These are phyloP conservation scores for Ophiostoma ips DNA, from an alignment of 2,329 filamentous ascomycete genomes.

Conservation along the genomic window DNA sequence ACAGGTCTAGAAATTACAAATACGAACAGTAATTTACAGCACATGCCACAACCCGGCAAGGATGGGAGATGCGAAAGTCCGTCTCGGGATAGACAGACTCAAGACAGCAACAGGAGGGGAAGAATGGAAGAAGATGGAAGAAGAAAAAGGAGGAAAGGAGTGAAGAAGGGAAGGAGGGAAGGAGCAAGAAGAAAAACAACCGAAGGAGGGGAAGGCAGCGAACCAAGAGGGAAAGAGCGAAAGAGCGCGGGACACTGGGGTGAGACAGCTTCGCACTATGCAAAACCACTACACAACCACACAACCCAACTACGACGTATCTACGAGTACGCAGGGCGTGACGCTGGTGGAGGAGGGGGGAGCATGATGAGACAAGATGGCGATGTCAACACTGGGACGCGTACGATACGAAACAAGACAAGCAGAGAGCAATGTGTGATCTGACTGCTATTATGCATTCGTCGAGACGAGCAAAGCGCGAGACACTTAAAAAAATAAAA, in stretches of 20 bases:
- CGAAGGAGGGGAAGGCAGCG: neutral
- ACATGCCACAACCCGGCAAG: too few relatives aligned
- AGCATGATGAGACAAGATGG: neutral
- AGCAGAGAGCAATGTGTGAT: too few relatives aligned
- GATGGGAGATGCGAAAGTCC: neutral
- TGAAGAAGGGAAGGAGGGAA: neutral
- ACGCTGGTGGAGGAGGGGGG: neutral
- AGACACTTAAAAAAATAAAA: too few relatives aligned
- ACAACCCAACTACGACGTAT: too few relatives aligned
- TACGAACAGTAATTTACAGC: too few relatives aligned
- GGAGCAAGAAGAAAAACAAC: neutral
- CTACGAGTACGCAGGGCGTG: too few relatives aligned
- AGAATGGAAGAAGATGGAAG: neutral
- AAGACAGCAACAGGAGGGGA: neutral
- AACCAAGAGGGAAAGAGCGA: too few relatives aligned
- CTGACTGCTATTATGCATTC: too few relatives aligned
- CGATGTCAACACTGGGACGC: neutral
- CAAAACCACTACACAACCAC: too few relatives aligned
- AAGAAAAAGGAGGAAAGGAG: neutral
- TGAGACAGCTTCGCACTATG: neutral
- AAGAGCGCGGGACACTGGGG: neutral
- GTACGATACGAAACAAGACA: too few relatives aligned
- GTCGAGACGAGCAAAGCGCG: too few relatives aligned
- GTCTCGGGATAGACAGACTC: neutral
- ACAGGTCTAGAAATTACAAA: too few relatives aligned